phyloP scores from a whole-genome alignment of 805 yeast genomes.

The Metschnikowia baotianmanensis region DNA sequence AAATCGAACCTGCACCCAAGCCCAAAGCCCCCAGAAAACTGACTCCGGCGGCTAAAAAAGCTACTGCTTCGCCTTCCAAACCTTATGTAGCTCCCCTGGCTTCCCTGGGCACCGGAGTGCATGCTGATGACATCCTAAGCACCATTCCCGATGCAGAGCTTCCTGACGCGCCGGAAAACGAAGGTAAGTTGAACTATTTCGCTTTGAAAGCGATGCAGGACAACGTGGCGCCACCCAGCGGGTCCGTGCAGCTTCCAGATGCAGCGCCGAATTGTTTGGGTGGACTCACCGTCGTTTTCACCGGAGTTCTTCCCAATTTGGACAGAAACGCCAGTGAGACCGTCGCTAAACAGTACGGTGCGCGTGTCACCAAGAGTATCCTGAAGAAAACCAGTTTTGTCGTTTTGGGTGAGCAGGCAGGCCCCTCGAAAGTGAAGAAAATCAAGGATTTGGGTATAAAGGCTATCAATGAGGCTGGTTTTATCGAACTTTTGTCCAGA shows the following conservation, averaged over 20 bases:
- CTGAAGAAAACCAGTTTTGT: conserved; percentile 84
- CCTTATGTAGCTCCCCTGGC: too few relatives aligned
- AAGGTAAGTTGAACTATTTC: conserved; percentile 57
- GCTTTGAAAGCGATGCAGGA: conserved; percentile 37
- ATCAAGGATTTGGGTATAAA: conserved; percentile 72
- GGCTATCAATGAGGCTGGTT: conserved; percentile 85
- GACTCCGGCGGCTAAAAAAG: conserved; percentile 9
- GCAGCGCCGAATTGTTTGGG: conserved; percentile 84
- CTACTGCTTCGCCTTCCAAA: background rate
- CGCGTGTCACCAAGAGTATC: conserved; percentile 81
- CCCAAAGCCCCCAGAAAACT: conserved; percentile 8
- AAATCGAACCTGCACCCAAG: conserved; percentile 15
- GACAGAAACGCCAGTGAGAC: conserved; percentile 74
- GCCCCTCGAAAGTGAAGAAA: conserved; percentile 87
- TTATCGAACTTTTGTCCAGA: conserved; percentile 62
- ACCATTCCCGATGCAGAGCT: conserved; percentile 74
- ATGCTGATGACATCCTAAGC: conserved; percentile 51
- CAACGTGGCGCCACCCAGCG: conserved; percentile 29
- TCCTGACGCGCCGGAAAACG: conserved; percentile 50
- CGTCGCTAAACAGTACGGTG: conserved; percentile 84
- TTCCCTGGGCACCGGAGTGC: conserved; percentile 28
- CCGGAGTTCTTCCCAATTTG: conserved; percentile 81
- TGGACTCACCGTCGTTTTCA: conserved; percentile 89
- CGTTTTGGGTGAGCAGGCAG: conserved; percentile 93
- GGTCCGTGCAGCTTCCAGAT: conserved; percentile 58